A percentile compares a stretch with the other conserved stretches of the same genome.
Evolutionary conservation across 805 yeast genomes (phyloP).

Genomic region (fission yeast (Schizosaccharomyces pombe)): DNA sequence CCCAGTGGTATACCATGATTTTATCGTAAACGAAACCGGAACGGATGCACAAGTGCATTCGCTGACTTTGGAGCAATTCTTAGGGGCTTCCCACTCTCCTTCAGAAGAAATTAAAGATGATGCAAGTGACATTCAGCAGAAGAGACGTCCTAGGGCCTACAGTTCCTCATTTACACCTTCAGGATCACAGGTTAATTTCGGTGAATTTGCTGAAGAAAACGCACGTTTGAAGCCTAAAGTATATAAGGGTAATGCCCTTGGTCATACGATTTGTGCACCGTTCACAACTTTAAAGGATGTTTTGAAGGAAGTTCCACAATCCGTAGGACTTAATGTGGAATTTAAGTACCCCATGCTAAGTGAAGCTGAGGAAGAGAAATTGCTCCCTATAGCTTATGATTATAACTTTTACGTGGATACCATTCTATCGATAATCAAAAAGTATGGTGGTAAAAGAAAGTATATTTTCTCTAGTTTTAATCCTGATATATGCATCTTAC

Average conservation of each 20-base stretch:
- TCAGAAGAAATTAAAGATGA: not conserved
- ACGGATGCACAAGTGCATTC: conserved; percentile 91
- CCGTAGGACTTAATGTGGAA: conserved; percentile 83
- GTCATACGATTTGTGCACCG: conserved; percentile 69
- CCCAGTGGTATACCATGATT: conserved; percentile 89
- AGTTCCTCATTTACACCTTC: not conserved
- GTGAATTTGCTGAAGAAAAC: not conserved
- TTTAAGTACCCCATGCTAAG: conserved; percentile 83
- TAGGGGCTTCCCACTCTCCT: conserved; percentile 20
- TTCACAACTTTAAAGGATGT: conserved; percentile 74
- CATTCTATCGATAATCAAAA: conserved; percentile 55
- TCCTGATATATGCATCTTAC: conserved; percentile 70
- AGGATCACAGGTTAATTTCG: not conserved
- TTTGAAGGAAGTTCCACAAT: conserved; percentile 54
- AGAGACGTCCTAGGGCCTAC: not conserved
- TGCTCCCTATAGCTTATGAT: conserved; percentile 66
- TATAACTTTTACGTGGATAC: conserved; percentile 77
- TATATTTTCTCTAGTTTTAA: conserved; percentile 80
- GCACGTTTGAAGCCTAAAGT: conserved; percentile 47
- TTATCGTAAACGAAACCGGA: conserved; percentile 82
- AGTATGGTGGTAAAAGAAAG: conserved; percentile 56
- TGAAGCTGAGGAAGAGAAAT: conserved; percentile 70
- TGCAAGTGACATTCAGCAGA: not conserved
- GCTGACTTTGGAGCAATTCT: conserved; percentile 69
- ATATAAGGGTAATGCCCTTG: conserved; percentile 81